Evolutionary conservation across 1,284 basidiomycete genomes (phyloP).

Genomic region (Jaminaea rosea): DNA sequence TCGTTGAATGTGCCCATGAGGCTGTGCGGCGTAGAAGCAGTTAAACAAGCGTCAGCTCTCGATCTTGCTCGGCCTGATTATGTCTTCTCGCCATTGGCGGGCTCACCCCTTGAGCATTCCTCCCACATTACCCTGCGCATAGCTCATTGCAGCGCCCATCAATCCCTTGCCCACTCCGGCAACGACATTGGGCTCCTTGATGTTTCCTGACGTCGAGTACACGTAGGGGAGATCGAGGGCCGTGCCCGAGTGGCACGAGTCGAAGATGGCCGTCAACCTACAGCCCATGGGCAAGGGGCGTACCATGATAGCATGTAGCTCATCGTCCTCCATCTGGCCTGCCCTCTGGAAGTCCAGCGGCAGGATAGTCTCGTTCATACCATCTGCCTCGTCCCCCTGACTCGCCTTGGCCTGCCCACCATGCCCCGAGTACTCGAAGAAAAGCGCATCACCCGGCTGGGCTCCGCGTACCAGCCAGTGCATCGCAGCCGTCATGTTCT

Average conservation of each 20-base stretch:
- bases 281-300: constrained; percentile 40
- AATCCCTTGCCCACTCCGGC: constrained; percentile 43
- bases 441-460: constrained; percentile 41
- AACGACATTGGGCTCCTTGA: constrained; percentile 54
- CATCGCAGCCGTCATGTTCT: constrained; percentile 46
- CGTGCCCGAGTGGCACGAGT: constrained; percentile 46
- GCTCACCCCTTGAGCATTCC: constrained; percentile 52
- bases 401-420: constrained; percentile 43
- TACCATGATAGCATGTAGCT: constrained; percentile 44
- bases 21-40: too few species aligned
- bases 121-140: constrained; percentile 65
- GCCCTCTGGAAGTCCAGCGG: constrained; percentile 42
- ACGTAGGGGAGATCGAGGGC: constrained; percentile 45
- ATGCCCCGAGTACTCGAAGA: constrained; percentile 46
- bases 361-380: constrained; percentile 46
- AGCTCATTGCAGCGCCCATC: constrained; percentile 57
- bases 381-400: constrained; percentile 45
- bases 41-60: constrained; percentile 50
- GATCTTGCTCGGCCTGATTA: constrained; percentile 62
- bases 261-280: constrained; percentile 34
- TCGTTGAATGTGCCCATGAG: constrained; percentile 50
- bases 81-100: too few species aligned
- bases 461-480: constrained; percentile 45
- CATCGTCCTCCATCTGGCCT: constrained; percentile 46
- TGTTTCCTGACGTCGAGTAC: constrained; percentile 82